Evolutionary conservation across 352 stramenopile species (phyloP).

Genomic region (Halophytophthora batemanensis): DNA sequence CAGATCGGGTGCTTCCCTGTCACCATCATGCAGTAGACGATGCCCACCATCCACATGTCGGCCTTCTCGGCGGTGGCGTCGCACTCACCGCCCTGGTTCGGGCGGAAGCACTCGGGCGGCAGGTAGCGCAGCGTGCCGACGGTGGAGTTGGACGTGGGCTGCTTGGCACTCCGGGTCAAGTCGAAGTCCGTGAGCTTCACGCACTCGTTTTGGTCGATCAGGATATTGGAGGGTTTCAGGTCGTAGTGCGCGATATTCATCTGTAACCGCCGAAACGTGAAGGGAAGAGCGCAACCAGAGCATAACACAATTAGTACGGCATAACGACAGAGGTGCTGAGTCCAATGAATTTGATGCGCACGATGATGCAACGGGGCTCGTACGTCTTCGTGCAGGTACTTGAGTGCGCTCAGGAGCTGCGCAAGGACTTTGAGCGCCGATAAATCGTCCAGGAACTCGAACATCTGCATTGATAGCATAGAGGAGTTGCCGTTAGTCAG

Average conservation of each 20-base stretch:
- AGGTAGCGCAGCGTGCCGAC: constrained; percentile 74
- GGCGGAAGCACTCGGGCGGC: constrained; percentile 68
- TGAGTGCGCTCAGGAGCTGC: constrained; percentile 61
- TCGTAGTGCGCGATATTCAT: constrained; percentile 88
- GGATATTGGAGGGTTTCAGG: constrained; percentile 97
- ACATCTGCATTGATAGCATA: constrained; percentile 32
- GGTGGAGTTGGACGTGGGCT: constrained; percentile 56
- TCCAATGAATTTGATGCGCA: not conserved
- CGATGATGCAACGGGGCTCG: no score
- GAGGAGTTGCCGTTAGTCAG: constrained; percentile 2
- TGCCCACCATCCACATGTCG: constrained; percentile 82
- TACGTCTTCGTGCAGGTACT: constrained; percentile 76
- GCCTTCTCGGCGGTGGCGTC: constrained; percentile 73
- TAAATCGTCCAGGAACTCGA: constrained; percentile 54
- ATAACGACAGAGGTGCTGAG: not conserved
- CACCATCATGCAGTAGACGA: constrained; percentile 76
- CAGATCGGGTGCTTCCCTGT: constrained; percentile 77
- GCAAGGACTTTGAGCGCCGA: constrained; percentile 61
- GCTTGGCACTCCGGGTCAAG: constrained; percentile 62
- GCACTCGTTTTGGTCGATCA: constrained; percentile 87
- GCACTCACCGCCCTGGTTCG: constrained; percentile 45
- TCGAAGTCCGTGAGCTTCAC: constrained; percentile 93
- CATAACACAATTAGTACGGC: not conserved
- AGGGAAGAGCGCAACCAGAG: constrained; percentile 1
- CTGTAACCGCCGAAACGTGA: constrained; percentile 17